Conservation (phyloP, 2,329 filamentous ascomycete species). For the Neonectria hederae region DNA sequence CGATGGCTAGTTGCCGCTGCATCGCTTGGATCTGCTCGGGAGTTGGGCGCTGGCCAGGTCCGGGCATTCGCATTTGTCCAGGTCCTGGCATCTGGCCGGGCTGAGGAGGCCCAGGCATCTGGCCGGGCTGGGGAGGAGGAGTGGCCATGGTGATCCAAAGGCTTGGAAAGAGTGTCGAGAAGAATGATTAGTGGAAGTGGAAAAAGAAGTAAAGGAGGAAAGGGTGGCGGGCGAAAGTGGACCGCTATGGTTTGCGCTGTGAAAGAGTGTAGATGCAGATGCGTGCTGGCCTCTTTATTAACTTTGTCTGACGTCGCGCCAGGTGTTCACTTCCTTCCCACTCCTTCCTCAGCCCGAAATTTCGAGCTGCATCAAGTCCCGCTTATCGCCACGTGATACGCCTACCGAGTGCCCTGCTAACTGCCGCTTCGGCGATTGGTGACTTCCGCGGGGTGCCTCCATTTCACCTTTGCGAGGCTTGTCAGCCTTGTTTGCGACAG, state of each 20-base stretch:
- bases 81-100: constrained; percentile 35
- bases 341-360: constrained; percentile 24
- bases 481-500: constrained; percentile 8
- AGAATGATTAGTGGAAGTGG: constrained; percentile 25
- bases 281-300: constrained; percentile 29
- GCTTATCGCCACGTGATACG: constrained; percentile 34
- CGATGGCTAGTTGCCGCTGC: constrained; percentile 82
- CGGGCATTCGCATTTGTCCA: constrained; percentile 46
- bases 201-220: constrained; percentile 16
- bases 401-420: neutral
- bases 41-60: constrained; percentile 65
- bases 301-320: constrained; percentile 25
- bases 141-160: constrained; percentile 40
- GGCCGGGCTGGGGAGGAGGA: constrained; percentile 42
- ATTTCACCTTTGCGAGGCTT: constrained; percentile 14
- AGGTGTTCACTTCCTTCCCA: constrained; percentile 50
- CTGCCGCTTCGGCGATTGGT: neutral
- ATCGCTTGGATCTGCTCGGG: constrained; percentile 88
- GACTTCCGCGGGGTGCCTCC: constrained; percentile 7
- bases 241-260: constrained; percentile 21
- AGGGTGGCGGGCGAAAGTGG: constrained; percentile 14
- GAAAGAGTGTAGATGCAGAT: constrained; percentile 31
- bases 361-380: constrained; percentile 39
- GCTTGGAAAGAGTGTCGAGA: constrained; percentile 25
- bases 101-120: constrained; percentile 41